Evolutionary conservation across 441 rosid species (phyloP), one percentile per base, ranked within the genome.

Genomic region (Croton setiger): DNA sequence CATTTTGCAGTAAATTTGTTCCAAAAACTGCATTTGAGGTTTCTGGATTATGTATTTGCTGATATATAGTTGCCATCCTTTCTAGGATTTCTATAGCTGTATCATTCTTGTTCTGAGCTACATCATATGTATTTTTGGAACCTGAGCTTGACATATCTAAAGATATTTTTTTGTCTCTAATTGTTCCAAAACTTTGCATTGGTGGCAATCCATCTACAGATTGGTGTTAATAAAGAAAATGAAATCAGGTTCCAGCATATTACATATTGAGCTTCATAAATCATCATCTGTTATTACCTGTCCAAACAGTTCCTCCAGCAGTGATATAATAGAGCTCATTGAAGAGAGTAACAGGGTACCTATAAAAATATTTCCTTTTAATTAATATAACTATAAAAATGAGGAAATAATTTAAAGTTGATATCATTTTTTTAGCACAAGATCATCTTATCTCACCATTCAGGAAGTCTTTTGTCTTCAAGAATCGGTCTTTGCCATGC

Each of bases 271-370:
- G 39, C 27, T 49, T 60, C 56, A 60, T 62, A 68, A 36, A 45
- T 17, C 60, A 65, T 20, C 12, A 56, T 18, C 21, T 21, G 43
- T 65, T 36, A 55, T 45, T 76, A 89, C 97, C 90, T 67, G 98
- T 92, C 98, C 96, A 92, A 69, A 92, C 67, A 43, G 95, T 87
- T 31, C 98, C 93, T 9, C 96, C 98, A 0, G 98, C 77, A 70
- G 86, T 92, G 57, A 92, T 88, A 80, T 84, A 92, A 80, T 92
- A 92, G 73, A 92, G 93, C 83, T 90, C 98, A 65, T 92, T 92
- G 75, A 92, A 92, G 60, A 92, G 88, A 66, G 95, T 84, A 76
- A 79, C 55, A 20, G 89, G 92, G 63, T 92, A 92, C 97, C 97
- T 87, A 61, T 66, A 53, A 69, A 57, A 13, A 53, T 52, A 43